Conservation (phyloP, 139 green algal genomes). For the Micromonas commoda region DNA sequence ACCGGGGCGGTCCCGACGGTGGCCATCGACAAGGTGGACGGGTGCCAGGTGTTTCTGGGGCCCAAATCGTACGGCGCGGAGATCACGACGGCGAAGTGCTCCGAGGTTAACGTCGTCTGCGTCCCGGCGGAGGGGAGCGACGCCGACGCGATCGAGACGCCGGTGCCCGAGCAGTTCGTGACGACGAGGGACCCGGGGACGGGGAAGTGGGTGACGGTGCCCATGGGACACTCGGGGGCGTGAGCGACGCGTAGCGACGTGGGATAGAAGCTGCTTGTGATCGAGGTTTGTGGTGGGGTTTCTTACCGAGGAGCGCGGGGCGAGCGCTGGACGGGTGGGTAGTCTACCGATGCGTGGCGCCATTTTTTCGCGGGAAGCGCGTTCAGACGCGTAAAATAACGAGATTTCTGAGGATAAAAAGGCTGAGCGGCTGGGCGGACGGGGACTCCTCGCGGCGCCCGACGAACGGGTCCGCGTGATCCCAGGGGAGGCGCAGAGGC, state of each 20-base stretch:
- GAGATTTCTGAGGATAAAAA: no score
- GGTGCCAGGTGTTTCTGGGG: conserved; percentile 60
- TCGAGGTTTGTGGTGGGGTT: no score
- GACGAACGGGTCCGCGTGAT: no score
- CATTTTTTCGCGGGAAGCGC: no score
- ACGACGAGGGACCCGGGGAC: neutral
- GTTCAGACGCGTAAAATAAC: no score
- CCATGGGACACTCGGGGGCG: neutral
- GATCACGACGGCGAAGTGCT: conserved; percentile 11
- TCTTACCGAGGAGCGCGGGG: no score
- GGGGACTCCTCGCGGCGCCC: no score
- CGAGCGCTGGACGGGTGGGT: no score
- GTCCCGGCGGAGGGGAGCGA: neutral
- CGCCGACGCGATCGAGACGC: neutral
- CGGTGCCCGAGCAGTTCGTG: neutral
- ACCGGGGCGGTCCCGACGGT: conserved; percentile 70
- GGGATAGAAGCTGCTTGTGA: neutral
- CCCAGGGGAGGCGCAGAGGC: no score
- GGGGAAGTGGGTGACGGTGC: conserved; percentile 9
- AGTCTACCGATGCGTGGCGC: no score
- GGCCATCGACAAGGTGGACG: conserved; percentile 83
- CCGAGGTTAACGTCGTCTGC: conserved; percentile 2
- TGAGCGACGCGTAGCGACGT: neutral
- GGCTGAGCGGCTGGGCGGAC: no score
- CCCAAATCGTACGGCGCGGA: neutral